phyloP scores from a whole-genome alignment of 129 eudicot species.

The Artemisia annua region DNA sequence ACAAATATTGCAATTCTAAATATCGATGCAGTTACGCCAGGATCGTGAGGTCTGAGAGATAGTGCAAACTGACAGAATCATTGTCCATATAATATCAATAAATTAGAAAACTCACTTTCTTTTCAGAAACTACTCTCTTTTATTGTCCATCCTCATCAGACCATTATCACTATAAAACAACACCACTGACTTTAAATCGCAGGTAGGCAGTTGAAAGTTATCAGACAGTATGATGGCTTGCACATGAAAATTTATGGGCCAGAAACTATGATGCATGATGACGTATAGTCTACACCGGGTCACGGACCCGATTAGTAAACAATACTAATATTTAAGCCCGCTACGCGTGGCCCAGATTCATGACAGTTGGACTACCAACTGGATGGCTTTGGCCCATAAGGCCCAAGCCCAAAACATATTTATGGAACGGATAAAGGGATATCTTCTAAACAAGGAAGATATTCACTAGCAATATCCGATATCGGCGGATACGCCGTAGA shows the following conservation, averaged over 20 bases:
- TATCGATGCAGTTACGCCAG: neutral
- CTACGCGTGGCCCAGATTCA: too few species aligned
- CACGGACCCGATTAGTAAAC: too few species aligned
- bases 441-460: too few species aligned
- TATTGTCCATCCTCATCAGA: neutral
- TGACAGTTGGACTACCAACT: too few species aligned
- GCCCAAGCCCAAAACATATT: too few species aligned
- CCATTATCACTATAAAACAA: constrained; percentile 4
- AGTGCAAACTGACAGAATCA: neutral
- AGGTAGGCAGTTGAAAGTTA: constrained; percentile 4
- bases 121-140: neutral
- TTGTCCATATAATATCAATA: neutral
- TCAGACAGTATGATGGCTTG: neutral
- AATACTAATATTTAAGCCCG: too few species aligned
- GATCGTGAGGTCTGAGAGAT: neutral
- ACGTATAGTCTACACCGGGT: too few species aligned
- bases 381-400: too few species aligned
- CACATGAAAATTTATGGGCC: neutral
- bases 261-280: constrained; percentile 1
- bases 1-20: too few species aligned
- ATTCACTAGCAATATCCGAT: too few species aligned
- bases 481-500: too few species aligned
- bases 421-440: too few species aligned
- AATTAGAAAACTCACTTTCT: neutral
- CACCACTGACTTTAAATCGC: neutral